Percentiles rank a stretch among this genome's conserved stretches.
These are phyloP conservation scores for Cryptomeria japonica DNA, from an alignment of 75 land plant genomes.

Conservation along the genomic window DNA sequence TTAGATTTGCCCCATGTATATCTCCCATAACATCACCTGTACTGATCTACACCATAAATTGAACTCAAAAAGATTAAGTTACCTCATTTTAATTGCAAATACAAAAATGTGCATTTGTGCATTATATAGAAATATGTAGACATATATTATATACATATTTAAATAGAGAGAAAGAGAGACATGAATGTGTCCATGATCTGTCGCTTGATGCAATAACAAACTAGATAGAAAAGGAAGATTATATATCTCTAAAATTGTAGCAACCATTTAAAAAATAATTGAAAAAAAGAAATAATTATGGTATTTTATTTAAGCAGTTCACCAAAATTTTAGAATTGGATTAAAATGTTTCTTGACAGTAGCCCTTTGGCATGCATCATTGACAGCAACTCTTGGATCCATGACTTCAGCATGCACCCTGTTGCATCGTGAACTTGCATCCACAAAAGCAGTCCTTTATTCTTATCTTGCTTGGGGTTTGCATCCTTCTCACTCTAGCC, in stretches of 20 bases:
- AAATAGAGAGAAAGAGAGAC: neutral
- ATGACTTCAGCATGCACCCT: neutral
- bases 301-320: neutral
- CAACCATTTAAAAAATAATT: neutral
- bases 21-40: constrained; percentile 38
- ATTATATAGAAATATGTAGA: neutral
- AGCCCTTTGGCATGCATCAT: neutral
- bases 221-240: neutral
- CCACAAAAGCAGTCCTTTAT: neutral
- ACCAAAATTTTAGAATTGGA: neutral
- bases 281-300: neutral
- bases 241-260: neutral
- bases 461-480: neutral
- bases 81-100: neutral
- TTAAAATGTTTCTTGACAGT: neutral
- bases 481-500: neutral
- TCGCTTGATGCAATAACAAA: neutral
- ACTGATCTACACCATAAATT: constrained; percentile 18
- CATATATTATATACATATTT: neutral
- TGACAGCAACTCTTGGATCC: neutral
- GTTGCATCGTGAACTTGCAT: neutral
- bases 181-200: neutral
- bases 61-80: neutral
- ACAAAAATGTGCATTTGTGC: neutral
- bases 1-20: constrained; percentile 28